Percentiles rank a stretch among this genome's conserved stretches.
phyloP scores from a whole-genome alignment of 202 grass and related monocot genomes.

The Hordeum pubiflorum region DNA sequence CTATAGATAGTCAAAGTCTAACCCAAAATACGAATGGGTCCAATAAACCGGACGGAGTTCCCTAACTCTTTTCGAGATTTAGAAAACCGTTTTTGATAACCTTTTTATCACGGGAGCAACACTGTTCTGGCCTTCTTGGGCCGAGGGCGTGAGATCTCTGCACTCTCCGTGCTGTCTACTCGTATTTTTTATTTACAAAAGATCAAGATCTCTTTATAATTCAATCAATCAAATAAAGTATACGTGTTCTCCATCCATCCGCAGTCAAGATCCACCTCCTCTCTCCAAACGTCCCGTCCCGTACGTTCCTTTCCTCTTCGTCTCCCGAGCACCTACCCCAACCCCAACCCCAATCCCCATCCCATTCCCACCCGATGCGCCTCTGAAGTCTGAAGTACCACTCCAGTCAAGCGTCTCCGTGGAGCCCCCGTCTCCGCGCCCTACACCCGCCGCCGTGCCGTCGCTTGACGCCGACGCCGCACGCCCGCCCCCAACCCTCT shows the following conservation, averaged over 20 bases:
- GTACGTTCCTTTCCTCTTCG: not conserved
- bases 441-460: not conserved
- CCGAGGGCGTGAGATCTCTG: not conserved
- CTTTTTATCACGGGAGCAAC: too few relatives aligned
- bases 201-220: not conserved
- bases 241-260: not conserved
- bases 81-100: too few relatives aligned
- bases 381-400: not conserved
- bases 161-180: not conserved
- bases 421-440: too few relatives aligned
- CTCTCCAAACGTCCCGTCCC: not conserved
- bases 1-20: too few relatives aligned
- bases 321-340: not conserved
- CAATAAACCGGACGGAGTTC: too few relatives aligned
- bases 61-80: too few relatives aligned
- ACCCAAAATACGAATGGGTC: too few relatives aligned
- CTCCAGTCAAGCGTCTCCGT: not conserved
- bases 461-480: not conserved
- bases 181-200: not conserved
- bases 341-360: not conserved
- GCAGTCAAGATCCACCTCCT: slow-evolving; percentile 5
- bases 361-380: not conserved
- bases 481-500: not conserved
- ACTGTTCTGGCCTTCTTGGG: not conserved
- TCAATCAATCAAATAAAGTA: not conserved